Evolutionary conservation across 331 rosid genomes (phyloP), one percentile per base, ranked within the genome.

Genomic region (Malus hybrid): DNA sequence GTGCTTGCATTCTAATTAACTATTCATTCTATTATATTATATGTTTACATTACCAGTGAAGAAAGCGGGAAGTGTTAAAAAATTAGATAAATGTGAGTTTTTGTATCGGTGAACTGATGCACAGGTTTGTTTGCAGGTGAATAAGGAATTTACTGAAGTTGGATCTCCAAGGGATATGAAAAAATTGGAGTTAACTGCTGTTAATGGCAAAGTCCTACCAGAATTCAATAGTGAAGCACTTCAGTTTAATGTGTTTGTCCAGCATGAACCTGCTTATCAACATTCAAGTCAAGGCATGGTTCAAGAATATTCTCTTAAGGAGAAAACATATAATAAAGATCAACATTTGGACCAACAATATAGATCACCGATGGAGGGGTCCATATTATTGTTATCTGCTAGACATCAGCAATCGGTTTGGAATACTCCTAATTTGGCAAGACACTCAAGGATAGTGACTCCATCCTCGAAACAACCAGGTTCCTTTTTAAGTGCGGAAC

Each of bases 361-460:
- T 68, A 75, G 20, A 72, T 80, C 78, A 82, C 85, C 72, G 18
- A 33, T 78, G 14, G 65, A 59, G 46, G 80, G 79, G 29, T 80
- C 83, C 66, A 55, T 57, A 1, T 72, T 67, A 12, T 77, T 65
- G 77, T 67, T 73, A 32, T 70, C 82, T 59, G 67, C 85, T 79
- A 66, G 71, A 50, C 80, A 28, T 22, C 80, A 73, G 42, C 81
- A 68, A 56, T 63, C 77, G 15, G 33, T 75, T 74, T 57, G 72
- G 72, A 82, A 50, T 70, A 82, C 89, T 78, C 86, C 91, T 31
- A 73, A 60, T 81, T 80, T 86, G 52, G 76, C 78, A 20, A 80
- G 77, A 70, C 67, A 54, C 76, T 54, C 72, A n/a, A 85, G 80
- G 52, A 48, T 77, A 65, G 56, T 57, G 73, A 87, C 88, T 77